Evolutionary conservation across 306 rosid genomes (phyloP).

Genomic region (Crataegus laevigata): DNA sequence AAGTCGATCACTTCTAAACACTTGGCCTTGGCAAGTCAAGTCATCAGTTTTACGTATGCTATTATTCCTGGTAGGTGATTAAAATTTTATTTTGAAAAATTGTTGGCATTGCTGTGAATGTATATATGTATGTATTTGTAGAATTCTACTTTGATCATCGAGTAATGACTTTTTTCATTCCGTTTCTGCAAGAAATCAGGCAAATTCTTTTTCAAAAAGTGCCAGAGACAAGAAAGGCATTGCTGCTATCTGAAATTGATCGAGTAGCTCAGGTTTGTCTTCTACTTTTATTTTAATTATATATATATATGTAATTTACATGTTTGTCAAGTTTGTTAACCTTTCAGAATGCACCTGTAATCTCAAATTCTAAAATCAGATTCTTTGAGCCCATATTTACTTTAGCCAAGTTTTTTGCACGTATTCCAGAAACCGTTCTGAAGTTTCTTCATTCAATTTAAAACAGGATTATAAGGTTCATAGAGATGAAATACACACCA

Average conservation of each 20-base stretch:
- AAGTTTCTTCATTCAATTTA: background rate
- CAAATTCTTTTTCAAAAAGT: conserved; percentile 83
- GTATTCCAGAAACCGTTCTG: background rate
- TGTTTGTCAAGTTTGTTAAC: background rate
- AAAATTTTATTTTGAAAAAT: background rate
- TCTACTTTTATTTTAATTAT: background rate
- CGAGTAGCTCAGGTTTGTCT: conserved; percentile 80
- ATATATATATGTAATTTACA: background rate
- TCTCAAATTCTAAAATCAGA: background rate
- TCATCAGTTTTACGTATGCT: conserved; percentile 71
- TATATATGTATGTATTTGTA: background rate
- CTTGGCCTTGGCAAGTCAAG: conserved; percentile 99
- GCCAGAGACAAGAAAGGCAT: conserved; percentile 71
- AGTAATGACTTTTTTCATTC: conserved; percentile 28
- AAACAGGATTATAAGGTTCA: conserved; percentile 92
- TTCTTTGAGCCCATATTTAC: background rate
- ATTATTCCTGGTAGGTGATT: conserved; percentile 85
- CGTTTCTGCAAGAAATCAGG: conserved; percentile 69
- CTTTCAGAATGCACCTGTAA: background rate
- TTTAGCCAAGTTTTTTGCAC: background rate
- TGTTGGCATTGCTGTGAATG: background rate
- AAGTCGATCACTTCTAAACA: conserved; percentile 99
- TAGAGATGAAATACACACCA: conserved; percentile 93
- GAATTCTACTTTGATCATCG: background rate
- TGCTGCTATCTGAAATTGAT: conserved; percentile 80